Evolutionary conservation across 352 stramenopile species (phyloP), one percentile per base, ranked within the genome.

Genomic region (Globisporangium perplexum): DNA sequence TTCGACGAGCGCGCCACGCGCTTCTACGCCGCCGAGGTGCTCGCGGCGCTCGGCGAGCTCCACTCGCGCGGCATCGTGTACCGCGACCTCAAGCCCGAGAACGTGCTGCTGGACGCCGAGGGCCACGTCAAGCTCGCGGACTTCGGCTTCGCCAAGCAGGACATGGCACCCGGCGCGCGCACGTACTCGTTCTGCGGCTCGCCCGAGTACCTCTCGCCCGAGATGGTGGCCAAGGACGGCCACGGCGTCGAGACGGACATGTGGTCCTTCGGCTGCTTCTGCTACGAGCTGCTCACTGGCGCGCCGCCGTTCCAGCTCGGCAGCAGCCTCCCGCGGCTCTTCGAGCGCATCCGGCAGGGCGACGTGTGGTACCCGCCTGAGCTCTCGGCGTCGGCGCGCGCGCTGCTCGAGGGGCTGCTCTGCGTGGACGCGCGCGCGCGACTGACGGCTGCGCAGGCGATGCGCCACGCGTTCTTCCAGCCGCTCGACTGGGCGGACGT

Each of bases 251-350:
- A 86, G 56, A 93, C 83, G 6, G 83, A 93, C 66, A 86, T 93
- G 72, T 93, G 83, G 83, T 91, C 83, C 7, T 91, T 90, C 50
- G 83, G 83, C 57, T 93, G 83, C 76, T 90, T 93, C 55, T 72
- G 74, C 52, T 93, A 86, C 60, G 83, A 93, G 55, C 66, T 93
- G 22, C 64, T 90, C 14, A 88, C 81, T 12, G 83, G 83, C 38
- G 60, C 68, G 5, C 83, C 83, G 24, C 83, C 83, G 30, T 93
- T 93, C 59, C 76, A 88, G 60, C 72, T 41, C 2, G 28, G 72
- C 60, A 63, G 86, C 61, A 78, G 85, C 54, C 69, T 90, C 60
- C 46, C 47, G 24, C 66, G 69, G 11, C 72, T 93, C 31, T 93
- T 90, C 53, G 61, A 70, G 49, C 57, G 72, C 30, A 93, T 93